A percentile compares a stretch with the other conserved stretches of the same genome.
Conservation (phyloP, 2,329 filamentous ascomycete species). For the Exophiala phaeomuriformis region DNA sequence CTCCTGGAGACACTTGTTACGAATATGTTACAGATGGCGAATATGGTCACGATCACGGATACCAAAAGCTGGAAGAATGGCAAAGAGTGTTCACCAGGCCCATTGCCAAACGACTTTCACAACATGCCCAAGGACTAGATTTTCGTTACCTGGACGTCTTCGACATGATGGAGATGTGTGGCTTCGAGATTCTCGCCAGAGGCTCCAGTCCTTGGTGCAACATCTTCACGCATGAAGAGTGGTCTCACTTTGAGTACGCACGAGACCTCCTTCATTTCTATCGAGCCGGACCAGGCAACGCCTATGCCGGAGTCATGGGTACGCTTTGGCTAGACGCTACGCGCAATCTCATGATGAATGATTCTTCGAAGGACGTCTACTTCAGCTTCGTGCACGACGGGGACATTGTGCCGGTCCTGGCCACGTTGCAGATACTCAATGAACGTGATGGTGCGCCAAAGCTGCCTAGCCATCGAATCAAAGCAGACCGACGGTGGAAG, state of each 20-base stretch:
- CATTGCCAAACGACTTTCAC: constrained; percentile 40
- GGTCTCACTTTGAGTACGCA: constrained; percentile 52
- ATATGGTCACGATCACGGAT: constrained; percentile 46
- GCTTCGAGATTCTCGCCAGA: constrained; percentile 50
- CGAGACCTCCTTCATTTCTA: constrained; percentile 54
- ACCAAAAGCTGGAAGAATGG: constrained; percentile 42
- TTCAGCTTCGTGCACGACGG: constrained; percentile 56
- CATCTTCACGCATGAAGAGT: constrained; percentile 49
- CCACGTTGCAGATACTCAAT: constrained; percentile 39
- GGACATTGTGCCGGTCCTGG: constrained; percentile 50
- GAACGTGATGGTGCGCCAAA: constrained; percentile 39
- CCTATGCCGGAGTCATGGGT: constrained; percentile 48
- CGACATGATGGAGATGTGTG: constrained; percentile 56
- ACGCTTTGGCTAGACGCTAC: constrained; percentile 55
- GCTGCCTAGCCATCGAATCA: constrained; percentile 43
- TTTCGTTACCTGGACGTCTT: constrained; percentile 47
- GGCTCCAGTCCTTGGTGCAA: constrained; percentile 51
- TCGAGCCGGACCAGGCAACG: constrained; percentile 51
- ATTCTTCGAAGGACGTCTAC: constrained; percentile 39
- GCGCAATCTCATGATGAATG: constrained; percentile 41
- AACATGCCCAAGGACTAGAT: constrained; percentile 38
- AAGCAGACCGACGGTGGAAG: constrained; percentile 44
- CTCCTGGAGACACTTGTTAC: constrained; percentile 45
- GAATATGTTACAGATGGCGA: constrained; percentile 34
- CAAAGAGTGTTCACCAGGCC: constrained; percentile 42